These are phyloP conservation scores for Talaromyces albobiverticillius DNA, from an alignment of 2,329 filamentous ascomycete species.

Conservation along the genomic window DNA sequence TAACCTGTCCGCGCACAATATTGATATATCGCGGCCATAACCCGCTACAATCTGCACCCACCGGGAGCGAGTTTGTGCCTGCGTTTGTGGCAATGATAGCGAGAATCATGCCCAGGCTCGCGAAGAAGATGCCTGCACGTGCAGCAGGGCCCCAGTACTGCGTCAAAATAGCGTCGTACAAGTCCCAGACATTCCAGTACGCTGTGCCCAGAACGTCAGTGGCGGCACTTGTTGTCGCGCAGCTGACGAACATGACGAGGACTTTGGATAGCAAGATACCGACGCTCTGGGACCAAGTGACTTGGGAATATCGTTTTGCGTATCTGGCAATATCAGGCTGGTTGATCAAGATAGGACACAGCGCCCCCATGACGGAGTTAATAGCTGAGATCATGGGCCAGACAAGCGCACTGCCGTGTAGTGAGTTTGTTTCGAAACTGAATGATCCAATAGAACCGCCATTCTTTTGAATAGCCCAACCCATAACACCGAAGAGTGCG, in stretches of 20 bases:
- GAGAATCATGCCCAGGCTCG: constrained; percentile 42
- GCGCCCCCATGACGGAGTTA: constrained; percentile 42
- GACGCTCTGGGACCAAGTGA: constrained; percentile 42
- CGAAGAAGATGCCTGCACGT: constrained; percentile 48
- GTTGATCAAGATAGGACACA: constrained; percentile 47
- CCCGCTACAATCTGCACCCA: constrained; percentile 55
- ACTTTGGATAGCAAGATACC: constrained; percentile 38
- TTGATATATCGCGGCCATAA: constrained; percentile 54
- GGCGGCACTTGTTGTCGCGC: constrained; percentile 33
- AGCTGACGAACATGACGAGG: constrained; percentile 38
- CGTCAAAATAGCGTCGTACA: constrained; percentile 35
- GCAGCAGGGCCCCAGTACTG: constrained; percentile 28
- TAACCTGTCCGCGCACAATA: constrained; percentile 53
- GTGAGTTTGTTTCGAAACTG: constrained; percentile 11
- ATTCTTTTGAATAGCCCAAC: constrained; percentile 33
- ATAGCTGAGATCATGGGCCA: constrained; percentile 40
- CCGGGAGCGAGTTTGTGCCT: constrained; percentile 49
- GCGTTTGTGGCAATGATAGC: constrained; percentile 47
- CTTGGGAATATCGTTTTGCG: constrained; percentile 33
- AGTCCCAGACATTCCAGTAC: constrained; percentile 44
- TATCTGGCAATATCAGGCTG: constrained; percentile 47
- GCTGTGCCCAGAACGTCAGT: constrained; percentile 32
- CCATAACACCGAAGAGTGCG: constrained; percentile 24
- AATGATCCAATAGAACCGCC: constrained; percentile 30
- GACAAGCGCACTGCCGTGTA: constrained; percentile 24